Conservation (phyloP, 192 early-diverging fungal species). For the Pilobolus umbonatus region DNA sequence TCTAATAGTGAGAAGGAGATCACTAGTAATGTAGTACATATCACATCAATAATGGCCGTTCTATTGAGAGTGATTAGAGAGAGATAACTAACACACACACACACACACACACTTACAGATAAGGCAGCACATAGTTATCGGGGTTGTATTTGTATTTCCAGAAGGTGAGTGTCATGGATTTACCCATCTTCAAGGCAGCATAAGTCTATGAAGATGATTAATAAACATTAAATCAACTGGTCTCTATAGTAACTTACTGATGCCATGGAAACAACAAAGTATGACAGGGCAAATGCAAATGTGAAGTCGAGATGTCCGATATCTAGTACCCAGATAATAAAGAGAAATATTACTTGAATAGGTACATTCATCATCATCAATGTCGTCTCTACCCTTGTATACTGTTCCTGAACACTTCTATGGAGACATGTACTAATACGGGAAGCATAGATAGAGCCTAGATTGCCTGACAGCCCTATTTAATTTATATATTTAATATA, state of each 20-base stretch:
- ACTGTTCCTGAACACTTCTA: conserved; percentile 38
- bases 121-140: conserved; percentile 65
- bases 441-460: conserved; percentile 76
- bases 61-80: conserved; percentile 28
- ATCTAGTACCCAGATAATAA: conserved; percentile 42
- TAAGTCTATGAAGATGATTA: conserved; percentile 38
- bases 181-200: conserved; percentile 52
- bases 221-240: conserved; percentile 23
- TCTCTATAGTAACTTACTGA: conserved; percentile 40
- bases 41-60: conserved; percentile 65
- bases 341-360: conserved; percentile 58
- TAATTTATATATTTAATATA: neutral
- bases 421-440: conserved; percentile 74
- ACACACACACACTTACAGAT: conserved; percentile 43
- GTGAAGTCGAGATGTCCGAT: conserved; percentile 40
- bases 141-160: conserved; percentile 75
- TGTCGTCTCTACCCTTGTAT: conserved; percentile 48
- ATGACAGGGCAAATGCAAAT: conserved; percentile 42
- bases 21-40: conserved; percentile 61
- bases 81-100: neutral
- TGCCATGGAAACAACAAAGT: conserved; percentile 50
- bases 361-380: conserved; percentile 68
- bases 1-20: conserved; percentile 36
- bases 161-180: conserved; percentile 47
- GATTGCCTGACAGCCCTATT: conserved; percentile 59